Percentiles rank a stretch among this genome's conserved stretches.
These are phyloP conservation scores for Gaeumannomyces sp. DNA, from an alignment of 2,329 filamentous ascomycete species.

Conservation along the genomic window DNA sequence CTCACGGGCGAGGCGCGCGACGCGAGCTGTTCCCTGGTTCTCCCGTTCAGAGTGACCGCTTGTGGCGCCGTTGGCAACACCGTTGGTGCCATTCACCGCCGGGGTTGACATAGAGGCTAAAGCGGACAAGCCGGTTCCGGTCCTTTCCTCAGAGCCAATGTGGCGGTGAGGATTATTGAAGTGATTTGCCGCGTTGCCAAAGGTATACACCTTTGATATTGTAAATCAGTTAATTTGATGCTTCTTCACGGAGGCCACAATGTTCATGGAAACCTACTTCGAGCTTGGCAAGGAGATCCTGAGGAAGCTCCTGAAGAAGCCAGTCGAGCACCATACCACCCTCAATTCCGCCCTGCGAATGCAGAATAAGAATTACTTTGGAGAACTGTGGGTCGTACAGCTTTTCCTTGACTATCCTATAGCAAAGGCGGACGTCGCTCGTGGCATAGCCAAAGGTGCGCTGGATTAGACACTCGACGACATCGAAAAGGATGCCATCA, in stretches of 20 bases:
- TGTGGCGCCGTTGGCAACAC: neutral
- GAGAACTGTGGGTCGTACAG: constrained; percentile 55
- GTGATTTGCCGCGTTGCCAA: constrained; percentile 72
- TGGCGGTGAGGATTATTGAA: constrained; percentile 69
- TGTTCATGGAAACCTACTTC: constrained; percentile 36
- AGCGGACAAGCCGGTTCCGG: neutral
- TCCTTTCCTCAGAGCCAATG: constrained; percentile 34
- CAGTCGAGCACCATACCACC: constrained; percentile 69
- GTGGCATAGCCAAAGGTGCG: constrained; percentile 70
- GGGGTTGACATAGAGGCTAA: neutral
- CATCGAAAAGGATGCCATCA: constrained; percentile 65
- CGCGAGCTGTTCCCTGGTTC: constrained; percentile 8
- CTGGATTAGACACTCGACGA: constrained; percentile 72
- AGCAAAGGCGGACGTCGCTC: constrained; percentile 57
- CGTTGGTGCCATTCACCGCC: neutral
- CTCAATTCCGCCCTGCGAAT: constrained; percentile 74
- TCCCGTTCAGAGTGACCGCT: neutral
- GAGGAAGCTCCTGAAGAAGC: constrained; percentile 65
- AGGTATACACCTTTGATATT: constrained; percentile 54
- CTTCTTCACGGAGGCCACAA: neutral
- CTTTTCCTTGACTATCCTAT: constrained; percentile 53
- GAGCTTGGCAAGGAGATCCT: constrained; percentile 58
- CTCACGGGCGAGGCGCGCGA: constrained; percentile 15
- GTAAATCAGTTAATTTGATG: neutral
- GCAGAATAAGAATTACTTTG: constrained; percentile 68